Conservation (phyloP, 768 basidiomycete genomes). For the Asterophora parasitica region DNA sequence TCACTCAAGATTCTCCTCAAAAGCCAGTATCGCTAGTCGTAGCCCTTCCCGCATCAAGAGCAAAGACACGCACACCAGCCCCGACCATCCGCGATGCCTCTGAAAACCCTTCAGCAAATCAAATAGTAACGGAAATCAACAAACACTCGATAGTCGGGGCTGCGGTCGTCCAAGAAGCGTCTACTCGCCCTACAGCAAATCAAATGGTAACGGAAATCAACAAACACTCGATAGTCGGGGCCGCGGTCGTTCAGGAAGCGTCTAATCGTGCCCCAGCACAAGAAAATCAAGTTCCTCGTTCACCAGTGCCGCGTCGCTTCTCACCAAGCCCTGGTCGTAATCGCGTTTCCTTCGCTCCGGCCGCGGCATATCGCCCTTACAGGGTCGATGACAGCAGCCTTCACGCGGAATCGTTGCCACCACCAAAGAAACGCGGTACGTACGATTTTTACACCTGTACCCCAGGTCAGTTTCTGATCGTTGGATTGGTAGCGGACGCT, state of each 20-base stretch:
- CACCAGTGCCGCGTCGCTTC: not conserved
- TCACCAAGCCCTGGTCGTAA: slow-evolving; percentile 2
- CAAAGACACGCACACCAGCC: not conserved
- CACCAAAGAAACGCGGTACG: slow-evolving; percentile 3
- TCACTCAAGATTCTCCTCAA: slow-evolving; percentile 30
- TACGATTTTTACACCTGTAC: no score
- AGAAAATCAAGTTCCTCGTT: not conserved
- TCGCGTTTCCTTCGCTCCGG: slow-evolving; percentile 14
- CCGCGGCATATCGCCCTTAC: slow-evolving; percentile 3
- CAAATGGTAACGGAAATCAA: no score
- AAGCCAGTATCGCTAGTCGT: not conserved
- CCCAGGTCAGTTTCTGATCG: not conserved
- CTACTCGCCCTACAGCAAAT: no score
- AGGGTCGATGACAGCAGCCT: not conserved
- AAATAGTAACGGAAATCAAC: no score
- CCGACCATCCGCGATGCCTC: no score
- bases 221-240: no score
- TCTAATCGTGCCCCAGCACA: no score
- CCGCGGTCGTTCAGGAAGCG: no score
- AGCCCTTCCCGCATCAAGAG: not conserved
- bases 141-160: no score
- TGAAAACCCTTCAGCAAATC: not conserved
- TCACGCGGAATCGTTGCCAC: not conserved
- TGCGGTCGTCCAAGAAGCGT: no score
- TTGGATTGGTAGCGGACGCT: not conserved